A percentile compares a stretch with the other conserved stretches of the same genome.
Evolutionary conservation across 192 early-diverging fungal species (phyloP).

Genomic region (Geosiphon pyriformis): DNA sequence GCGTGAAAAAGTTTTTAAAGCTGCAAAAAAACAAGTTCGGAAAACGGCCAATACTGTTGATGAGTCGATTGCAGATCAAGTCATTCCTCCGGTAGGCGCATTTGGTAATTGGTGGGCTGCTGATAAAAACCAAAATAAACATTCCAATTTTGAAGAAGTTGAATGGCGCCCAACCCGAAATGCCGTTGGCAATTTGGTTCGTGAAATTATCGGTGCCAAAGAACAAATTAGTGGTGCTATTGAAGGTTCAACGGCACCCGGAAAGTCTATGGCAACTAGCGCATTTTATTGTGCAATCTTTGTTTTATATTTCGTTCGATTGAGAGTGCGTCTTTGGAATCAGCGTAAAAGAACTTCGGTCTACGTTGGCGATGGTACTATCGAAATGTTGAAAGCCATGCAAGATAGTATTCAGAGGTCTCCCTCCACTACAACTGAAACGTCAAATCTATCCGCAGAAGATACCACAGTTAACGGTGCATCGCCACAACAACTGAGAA

Average conservation of each 20-base stretch:
- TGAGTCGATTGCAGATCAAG: not conserved
- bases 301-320: not conserved
- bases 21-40: not conserved
- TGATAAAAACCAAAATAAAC: too few relatives aligned
- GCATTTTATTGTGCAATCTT: not conserved
- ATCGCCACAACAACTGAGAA: not conserved
- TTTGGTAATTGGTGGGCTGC: not conserved
- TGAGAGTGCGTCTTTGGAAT: not conserved
- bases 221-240: not conserved
- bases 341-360: not conserved
- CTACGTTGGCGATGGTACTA: constrained; percentile 1
- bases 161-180: not conserved
- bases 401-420: not conserved
- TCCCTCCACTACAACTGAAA: not conserved
- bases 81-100: not conserved
- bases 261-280: not conserved
- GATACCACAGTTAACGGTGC: not conserved
- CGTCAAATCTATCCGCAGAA: not conserved
- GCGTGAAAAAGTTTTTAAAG: not conserved
- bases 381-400: not conserved
- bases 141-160: not conserved
- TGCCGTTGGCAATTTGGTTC: not conserved
- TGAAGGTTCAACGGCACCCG: too few relatives aligned
- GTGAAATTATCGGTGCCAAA: not conserved
- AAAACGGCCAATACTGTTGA: not conserved